Conservation (phyloP, 352 stramenopile genomes). For the Phytopythium vexans region DNA sequence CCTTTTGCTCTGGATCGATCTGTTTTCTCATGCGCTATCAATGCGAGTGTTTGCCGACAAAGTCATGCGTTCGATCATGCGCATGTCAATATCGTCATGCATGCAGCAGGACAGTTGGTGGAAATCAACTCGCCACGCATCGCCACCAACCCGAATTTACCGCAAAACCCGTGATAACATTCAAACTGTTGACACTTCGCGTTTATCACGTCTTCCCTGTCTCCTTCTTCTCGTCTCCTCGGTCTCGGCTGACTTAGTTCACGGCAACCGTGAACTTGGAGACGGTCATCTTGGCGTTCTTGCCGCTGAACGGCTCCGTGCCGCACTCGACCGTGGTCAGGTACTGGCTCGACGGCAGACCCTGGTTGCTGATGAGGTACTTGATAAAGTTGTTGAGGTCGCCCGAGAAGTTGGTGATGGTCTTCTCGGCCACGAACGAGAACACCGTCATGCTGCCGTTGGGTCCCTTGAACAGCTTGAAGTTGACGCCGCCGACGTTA, state of each 20-base stretch:
- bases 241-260: constrained; percentile 5
- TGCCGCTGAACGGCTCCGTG: constrained; percentile 27
- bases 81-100: too few species aligned
- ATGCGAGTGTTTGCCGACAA: too few species aligned
- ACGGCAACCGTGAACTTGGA: constrained; percentile 25
- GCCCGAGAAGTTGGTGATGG: constrained; percentile 12
- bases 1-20: too few species aligned
- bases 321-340: constrained; percentile 22
- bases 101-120: too few species aligned
- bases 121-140: too few species aligned
- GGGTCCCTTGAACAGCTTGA: constrained; percentile 26
- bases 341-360: constrained; percentile 17
- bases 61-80: too few species aligned
- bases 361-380: constrained; percentile 21
- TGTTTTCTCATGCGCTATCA: too few species aligned
- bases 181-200: too few species aligned
- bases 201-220: too few species aligned
- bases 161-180: too few species aligned
- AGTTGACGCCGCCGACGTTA: constrained; percentile 14
- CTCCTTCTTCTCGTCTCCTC: too few species aligned
- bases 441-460: constrained; percentile 33
- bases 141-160: too few species aligned
- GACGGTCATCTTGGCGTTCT: constrained; percentile 19
- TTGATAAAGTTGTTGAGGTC: constrained; percentile 27
- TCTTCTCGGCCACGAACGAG: constrained; percentile 25